Evolutionary conservation across 805 yeast species (phyloP), one percentile per base, ranked within the genome.

Genomic region (Saccharomycopsis olivae): DNA sequence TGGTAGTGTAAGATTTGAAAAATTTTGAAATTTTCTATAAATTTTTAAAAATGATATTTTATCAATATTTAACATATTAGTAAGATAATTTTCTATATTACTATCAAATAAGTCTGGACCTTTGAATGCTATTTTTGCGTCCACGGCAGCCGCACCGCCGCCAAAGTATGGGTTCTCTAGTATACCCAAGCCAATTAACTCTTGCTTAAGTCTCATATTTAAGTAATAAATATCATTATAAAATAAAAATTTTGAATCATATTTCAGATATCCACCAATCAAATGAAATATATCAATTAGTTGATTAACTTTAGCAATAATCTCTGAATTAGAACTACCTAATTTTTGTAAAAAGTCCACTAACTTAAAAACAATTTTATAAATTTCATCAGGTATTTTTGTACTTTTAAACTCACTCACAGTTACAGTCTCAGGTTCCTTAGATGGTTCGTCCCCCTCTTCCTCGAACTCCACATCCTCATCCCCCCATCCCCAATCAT

Each of bases 401-500:
- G 44, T 37, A 18, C 44, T 33, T 33, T 45, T 42, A 20, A 36
- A 40, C 17, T 9, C 28, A 17, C 33, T 25, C 4, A 16, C 41
- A n/a, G 6, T 25, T 33, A 14, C 14, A 6, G 9, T 14, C 3
- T 17, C 33, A 17, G 27, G 20, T 9, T n/a, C 19, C 16, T 16
- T 18, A 20, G 28, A 20, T 14, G 13, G 21, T 8, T 20, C 33
- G 11, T 16, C 24, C 5, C 6, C 14, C 16, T 32, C 29, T 29
- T 16, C 29, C 4, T 25, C 34, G 3, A n/a, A 33, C 10, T 38
- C 39, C 6, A 27, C 41, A 28, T 40, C 43, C n/a, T 44, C 44
- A 11, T 44, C 47, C 6, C 47, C 47, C 47, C 47, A 44, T 6
- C 47, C 47, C 47, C 47, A 44, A 28, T 44, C 47, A 27, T 40